Evolutionary conservation across 140 eudicot species (phyloP).

Genomic region (Stevia rebaudiana): DNA sequence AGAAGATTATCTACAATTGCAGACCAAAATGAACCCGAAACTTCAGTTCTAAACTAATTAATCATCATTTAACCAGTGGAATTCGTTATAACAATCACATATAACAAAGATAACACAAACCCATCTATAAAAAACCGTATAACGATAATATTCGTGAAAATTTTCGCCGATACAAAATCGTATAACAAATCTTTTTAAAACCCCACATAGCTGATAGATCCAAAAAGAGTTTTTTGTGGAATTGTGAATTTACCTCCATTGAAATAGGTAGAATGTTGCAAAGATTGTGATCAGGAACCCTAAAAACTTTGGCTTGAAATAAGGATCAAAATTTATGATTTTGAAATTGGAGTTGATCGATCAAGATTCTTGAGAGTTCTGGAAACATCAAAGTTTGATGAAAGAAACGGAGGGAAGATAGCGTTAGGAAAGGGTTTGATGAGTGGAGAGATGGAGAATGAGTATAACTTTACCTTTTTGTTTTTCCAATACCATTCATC

Average conservation of each 20-base stretch:
- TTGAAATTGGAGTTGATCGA: background rate
- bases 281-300: slow-evolving; percentile 22
- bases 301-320: background rate
- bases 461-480: slow-evolving; percentile 37
- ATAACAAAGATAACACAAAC: slow-evolving; percentile 13
- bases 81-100: slow-evolving; percentile 5
- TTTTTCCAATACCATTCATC: slow-evolving; percentile 32
- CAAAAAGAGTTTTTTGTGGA: background rate
- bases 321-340: slow-evolving; percentile 5
- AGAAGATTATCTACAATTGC: background rate
- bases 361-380: background rate
- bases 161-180: background rate
- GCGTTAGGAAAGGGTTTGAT: slow-evolving; percentile 19
- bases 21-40: background rate
- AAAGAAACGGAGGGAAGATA: slow-evolving; percentile 15
- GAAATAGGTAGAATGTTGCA: slow-evolving; percentile 12
- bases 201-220: slow-evolving; percentile 9
- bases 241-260: slow-evolving; percentile 25
- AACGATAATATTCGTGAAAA: slow-evolving; percentile 16
- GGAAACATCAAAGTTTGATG: slow-evolving; percentile 13
- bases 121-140: slow-evolving; percentile 5
- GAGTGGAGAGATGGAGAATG: slow-evolving; percentile 12
- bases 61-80: slow-evolving; percentile 5
- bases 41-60: background rate
- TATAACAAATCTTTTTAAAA: background rate